Conservation (phyloP, 345 rosid genomes). For the Populus ilicifolia region DNA sequence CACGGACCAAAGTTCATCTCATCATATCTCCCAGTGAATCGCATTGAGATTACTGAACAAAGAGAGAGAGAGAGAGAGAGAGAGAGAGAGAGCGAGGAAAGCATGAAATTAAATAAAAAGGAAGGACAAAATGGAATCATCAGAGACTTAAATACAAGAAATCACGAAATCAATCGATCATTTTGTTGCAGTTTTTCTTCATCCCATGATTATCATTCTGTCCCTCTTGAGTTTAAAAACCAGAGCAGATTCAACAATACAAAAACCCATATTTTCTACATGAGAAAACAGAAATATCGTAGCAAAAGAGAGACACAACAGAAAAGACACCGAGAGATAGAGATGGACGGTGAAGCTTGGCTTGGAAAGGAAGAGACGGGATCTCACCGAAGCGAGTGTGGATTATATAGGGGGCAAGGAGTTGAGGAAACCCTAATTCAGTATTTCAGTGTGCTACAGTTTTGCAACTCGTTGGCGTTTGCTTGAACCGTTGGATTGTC, state of each 20-base stretch:
- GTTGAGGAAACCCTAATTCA: neutral
- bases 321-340: neutral
- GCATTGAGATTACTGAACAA: neutral
- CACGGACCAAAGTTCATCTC: neutral
- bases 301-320: neutral
- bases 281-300: neutral
- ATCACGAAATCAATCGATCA: neutral
- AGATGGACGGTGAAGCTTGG: neutral
- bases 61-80: too few species aligned
- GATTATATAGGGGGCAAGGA: neutral
- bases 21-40: neutral
- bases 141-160: neutral
- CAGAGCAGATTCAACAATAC: neutral
- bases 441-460: neutral
- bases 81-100: neutral
- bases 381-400: neutral
- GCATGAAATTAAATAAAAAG: neutral
- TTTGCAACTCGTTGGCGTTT: neutral
- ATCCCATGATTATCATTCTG: neutral
- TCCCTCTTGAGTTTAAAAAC: neutral
- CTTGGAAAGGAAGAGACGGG: neutral
- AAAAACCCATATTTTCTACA: neutral
- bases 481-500: neutral
- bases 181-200: constrained; percentile 1
- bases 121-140: neutral